Evolutionary conservation across 2,329 filamentous ascomycete genomes (phyloP), one percentile per base, ranked within the genome.

Genomic region (Colletotrichum noveboracense): DNA sequence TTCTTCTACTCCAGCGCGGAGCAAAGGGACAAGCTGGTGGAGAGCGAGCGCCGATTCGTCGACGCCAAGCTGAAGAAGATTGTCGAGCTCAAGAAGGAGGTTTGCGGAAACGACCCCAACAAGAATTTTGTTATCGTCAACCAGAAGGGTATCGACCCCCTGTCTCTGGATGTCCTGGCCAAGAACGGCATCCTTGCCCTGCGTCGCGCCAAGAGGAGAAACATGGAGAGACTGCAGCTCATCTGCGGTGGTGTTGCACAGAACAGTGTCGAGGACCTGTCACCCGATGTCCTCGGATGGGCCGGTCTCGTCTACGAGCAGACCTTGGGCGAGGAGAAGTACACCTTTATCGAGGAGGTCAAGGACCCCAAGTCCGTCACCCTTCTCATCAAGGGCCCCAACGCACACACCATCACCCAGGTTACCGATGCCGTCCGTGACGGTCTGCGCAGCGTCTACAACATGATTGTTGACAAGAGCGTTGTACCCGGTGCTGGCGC

Each of bases 1-100:
- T 99, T 99, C 90, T 99, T 98, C 90, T 99, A 99, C 88, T 98
- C 95, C 43, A 98, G 93, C 83, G 97, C 97, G 32, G 96, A 98
- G 79, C 97, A 99, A 88, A 92, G 97, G 79, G 97, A 98, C 82
- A 99, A 98, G 90, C 92, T 99, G 55, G 97, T 99, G 13, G 97
- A 98, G 88, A 98, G 95, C 82, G 97, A 99, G 88, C 94, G 97
- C 78, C 92, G 95, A 77, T 98, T 98, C 81, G 96, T 99, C 61
- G 97, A 99, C 81, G 93, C 97, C 78, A 99, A 98, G 90, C 88
- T 99, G 79, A 94, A 96, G 86, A 98, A 98, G 89, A 98, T 99
- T 84, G 95, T 99, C 14, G 96, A 98, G 80, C 89, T 99, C 78
- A 99, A 99, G 92, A 98, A 98, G 89, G 93, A 98, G 85, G 95